phyloP scores from a whole-genome alignment of 1,284 basidiomycete species.

The Leccinum fuscescens region DNA sequence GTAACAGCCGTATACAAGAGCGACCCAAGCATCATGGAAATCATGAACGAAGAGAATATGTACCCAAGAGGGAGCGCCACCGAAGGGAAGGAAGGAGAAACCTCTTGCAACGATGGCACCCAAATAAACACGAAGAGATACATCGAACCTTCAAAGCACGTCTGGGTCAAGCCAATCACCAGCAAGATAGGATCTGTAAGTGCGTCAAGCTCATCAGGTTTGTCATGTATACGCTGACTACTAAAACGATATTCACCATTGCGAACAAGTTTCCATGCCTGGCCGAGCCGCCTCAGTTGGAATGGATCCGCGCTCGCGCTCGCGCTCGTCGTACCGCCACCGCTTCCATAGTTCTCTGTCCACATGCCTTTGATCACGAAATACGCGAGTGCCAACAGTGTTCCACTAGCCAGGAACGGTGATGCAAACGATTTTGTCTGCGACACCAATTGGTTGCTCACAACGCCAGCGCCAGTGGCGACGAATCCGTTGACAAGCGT shows the following conservation, averaged over 20 bases:
- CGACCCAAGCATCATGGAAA: slow-evolving; percentile 77
- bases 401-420: slow-evolving; percentile 65
- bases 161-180: slow-evolving; percentile 71
- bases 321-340: slow-evolving; percentile 31
- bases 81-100: slow-evolving; percentile 35
- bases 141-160: slow-evolving; percentile 79
- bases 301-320: slow-evolving; percentile 40
- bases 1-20: slow-evolving; percentile 60
- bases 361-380: slow-evolving; percentile 57
- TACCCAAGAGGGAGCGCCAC: slow-evolving; percentile 61
- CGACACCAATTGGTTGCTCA: slow-evolving; percentile 60
- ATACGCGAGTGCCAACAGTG: slow-evolving; percentile 52
- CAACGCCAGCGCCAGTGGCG: slow-evolving; percentile 62
- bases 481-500: slow-evolving; percentile 71
- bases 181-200: slow-evolving; percentile 53
- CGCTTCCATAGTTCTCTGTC: slow-evolving; percentile 66
- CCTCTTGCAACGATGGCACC: slow-evolving; percentile 71
- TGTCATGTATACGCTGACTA: neutral
- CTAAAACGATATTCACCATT: slow-evolving; percentile 41
- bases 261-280: slow-evolving; percentile 59
- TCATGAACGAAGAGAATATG: slow-evolving; percentile 78
- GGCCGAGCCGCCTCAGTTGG: slow-evolving; percentile 51
- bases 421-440: slow-evolving; percentile 49
- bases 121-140: slow-evolving; percentile 81
- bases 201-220: neutral